Evolutionary conservation across 2,329 filamentous ascomycete species (phyloP), one percentile per base, ranked within the genome.

Genomic region (Fusarium sp.): DNA sequence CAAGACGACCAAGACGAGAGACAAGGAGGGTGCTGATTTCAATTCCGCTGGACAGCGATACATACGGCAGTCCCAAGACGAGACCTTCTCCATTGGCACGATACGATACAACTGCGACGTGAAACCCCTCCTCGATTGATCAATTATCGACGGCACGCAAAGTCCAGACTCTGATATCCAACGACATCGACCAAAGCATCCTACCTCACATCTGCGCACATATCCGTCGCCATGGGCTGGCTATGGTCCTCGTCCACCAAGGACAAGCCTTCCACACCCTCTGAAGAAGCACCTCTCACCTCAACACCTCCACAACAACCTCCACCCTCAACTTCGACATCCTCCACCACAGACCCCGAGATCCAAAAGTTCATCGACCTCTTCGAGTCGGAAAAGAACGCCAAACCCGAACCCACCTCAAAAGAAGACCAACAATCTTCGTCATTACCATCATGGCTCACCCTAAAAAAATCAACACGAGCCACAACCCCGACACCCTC

Each of bases 161-260:
- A 45, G n/a, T 37, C 27, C 16, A 57, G 43, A 32, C 34, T 4
- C 39, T 25, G 25, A 52, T 41, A 48, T 54, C 27, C 30, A 34
- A 8, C 43, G 18, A 66, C 20, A 34, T 60, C 25, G 23, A 58
- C 56, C 23, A 23, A 50, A 48, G n/a, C 52, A 69, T 18, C 20
- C 14, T 23, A 25, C 25, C 27, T 59, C 27, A 50, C 10, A 27
- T n/a, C 34, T n/a, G 34, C 27, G 50, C 43, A 64, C 35, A 59
- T 39, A 39, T 30, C 20, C 35, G 45, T 73, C 77, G 83, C 65
- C 72, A 92, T 92, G 90, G 90, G 89, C 74, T 92, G 90, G 90
- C 84, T 91, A 71, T 92, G 89, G 89, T 84, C 87, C 68, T 84
- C 83, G 7, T 73, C 82, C 35, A 64, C 27, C 20, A 54, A 70